A percentile compares a stretch with the other conserved stretches of the same genome.
Conservation (phyloP, 2,329 filamentous ascomycete genomes). For the Anisogramma anomala region DNA sequence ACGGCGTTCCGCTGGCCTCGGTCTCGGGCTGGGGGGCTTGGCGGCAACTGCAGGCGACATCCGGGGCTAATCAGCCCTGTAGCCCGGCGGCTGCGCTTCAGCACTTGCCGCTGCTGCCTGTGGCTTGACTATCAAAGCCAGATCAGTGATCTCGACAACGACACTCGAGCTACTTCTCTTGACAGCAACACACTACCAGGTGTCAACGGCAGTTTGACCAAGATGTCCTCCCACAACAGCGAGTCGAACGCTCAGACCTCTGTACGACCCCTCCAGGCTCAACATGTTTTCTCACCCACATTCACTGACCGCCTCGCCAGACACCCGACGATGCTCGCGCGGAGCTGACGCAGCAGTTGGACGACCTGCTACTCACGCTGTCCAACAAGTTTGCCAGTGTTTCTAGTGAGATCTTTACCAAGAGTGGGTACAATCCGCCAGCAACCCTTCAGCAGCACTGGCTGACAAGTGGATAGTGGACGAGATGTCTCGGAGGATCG, state of each 20-base stretch:
- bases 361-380: constrained; percentile 74
- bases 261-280: neutral
- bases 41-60: neutral
- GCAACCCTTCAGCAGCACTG: neutral
- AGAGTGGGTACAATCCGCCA: constrained; percentile 49
- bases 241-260: constrained; percentile 8
- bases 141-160: too few species aligned
- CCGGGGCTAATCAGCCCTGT: neutral
- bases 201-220: neutral
- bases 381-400: constrained; percentile 77
- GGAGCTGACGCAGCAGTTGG: constrained; percentile 67
- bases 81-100: neutral
- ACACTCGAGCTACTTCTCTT: too few species aligned
- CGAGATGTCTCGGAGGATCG: constrained; percentile 78
- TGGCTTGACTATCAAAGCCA: neutral
- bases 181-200: neutral
- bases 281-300: neutral
- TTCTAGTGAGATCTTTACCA: constrained; percentile 77
- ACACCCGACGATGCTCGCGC: constrained; percentile 37
- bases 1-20: too few species aligned
- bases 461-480: constrained; percentile 54
- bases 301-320: constrained; percentile 18
- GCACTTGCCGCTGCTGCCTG: neutral
- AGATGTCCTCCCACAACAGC: constrained; percentile 13
- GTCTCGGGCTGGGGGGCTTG: neutral